These are phyloP conservation scores for Ammopiptanthus mongolicus DNA, from an alignment of 306 rosid species.

Conservation along the genomic window DNA sequence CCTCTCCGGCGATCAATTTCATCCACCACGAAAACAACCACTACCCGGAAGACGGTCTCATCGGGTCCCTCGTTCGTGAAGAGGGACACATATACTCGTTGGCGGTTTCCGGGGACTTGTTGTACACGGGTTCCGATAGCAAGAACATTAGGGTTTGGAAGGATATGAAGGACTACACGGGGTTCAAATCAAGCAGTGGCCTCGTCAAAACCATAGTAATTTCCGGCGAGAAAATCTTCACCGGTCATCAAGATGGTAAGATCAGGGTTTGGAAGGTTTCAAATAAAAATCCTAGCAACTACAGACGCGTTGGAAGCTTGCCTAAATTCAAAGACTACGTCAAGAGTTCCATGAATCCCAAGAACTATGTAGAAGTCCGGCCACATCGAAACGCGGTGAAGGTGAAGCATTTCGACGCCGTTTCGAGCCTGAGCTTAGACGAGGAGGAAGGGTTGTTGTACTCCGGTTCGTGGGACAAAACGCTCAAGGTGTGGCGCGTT, in stretches of 20 bases:
- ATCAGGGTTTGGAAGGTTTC: slow-evolving; percentile 79
- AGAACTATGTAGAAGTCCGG: slow-evolving; percentile 69
- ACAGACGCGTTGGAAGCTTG: slow-evolving; percentile 65
- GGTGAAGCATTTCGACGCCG: slow-evolving; percentile 74
- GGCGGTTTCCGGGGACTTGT: slow-evolving; percentile 57
- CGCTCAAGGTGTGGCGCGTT: slow-evolving; percentile 78
- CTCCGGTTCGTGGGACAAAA: slow-evolving; percentile 81
- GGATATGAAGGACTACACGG: slow-evolving; percentile 60
- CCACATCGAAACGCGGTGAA: slow-evolving; percentile 51
- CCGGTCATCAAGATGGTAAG: slow-evolving; percentile 96
- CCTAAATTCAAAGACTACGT: slow-evolving; percentile 64
- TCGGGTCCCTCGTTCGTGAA: slow-evolving; percentile 73
- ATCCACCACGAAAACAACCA: background rate
- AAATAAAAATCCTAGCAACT: slow-evolving; percentile 10
- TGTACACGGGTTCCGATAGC: slow-evolving; percentile 91
- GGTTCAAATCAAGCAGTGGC: slow-evolving; percentile 80
- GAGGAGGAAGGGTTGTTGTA: slow-evolving; percentile 60
- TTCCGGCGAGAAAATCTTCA: slow-evolving; percentile 54
- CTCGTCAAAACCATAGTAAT: slow-evolving; percentile 70
- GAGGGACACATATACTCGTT: slow-evolving; percentile 85
- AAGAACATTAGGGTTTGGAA: slow-evolving; percentile 91
- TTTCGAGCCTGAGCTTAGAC: slow-evolving; percentile 66
- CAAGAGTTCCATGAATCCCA: slow-evolving; percentile 72
- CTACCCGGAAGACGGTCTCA: slow-evolving; percentile 33
- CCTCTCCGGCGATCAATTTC: slow-evolving; percentile 10